Conservation (phyloP, 192 early-diverging fungal species). For the Coemansia sp. region DNA sequence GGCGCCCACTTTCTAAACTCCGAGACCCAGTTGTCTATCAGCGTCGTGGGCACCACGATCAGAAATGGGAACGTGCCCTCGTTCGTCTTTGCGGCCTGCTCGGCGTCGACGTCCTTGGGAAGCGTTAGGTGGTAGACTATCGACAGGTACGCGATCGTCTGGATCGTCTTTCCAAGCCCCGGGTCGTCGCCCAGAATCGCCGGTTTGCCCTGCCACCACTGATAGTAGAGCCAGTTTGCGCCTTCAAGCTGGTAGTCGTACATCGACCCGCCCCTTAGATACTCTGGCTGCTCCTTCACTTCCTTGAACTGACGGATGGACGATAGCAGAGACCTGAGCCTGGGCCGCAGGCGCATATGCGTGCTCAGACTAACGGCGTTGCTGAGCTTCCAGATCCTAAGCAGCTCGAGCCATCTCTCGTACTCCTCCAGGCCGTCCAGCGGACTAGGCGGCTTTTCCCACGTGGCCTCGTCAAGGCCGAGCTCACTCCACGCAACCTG, state of each 20-base stretch:
- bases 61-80: constrained; percentile 86
- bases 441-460: background rate
- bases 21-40: constrained; percentile 82
- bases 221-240: constrained; percentile 85
- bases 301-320: background rate
- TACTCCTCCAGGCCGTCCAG: background rate
- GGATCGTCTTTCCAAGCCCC: constrained; percentile 95
- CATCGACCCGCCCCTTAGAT: constrained; percentile 73
- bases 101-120: background rate
- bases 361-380: constrained; percentile 24
- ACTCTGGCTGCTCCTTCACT: constrained; percentile 72
- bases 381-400: constrained; percentile 15
- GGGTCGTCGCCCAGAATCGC: constrained; percentile 94
- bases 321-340: background rate
- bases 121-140: constrained; percentile 62
- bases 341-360: background rate
- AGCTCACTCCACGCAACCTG: constrained; percentile 1
- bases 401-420: constrained; percentile 3
- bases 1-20: constrained; percentile 96
- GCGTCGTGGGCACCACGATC: constrained; percentile 92
- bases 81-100: constrained; percentile 43
- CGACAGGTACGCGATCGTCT: constrained; percentile 84
- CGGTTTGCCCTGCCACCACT: constrained; percentile 82
- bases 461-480: constrained; percentile 3
- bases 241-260: constrained; percentile 91